Conservation (phyloP, 2,329 filamentous ascomycete species). For the Nectriaceae sp. region DNA sequence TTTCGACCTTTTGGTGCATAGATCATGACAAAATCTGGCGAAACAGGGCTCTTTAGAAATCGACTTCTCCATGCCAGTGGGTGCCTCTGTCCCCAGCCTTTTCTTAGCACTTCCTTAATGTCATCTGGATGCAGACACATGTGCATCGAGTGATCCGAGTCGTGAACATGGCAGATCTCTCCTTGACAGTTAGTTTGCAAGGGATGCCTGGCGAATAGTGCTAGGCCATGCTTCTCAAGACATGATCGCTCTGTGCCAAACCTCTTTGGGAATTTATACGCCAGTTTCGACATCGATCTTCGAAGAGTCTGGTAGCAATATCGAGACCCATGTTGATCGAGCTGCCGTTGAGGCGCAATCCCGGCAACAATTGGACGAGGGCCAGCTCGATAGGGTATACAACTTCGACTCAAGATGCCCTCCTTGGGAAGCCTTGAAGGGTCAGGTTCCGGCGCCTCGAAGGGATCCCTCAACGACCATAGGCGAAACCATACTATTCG, state of each 20-base stretch:
- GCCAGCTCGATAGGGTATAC: slow-evolving; percentile 63
- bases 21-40: slow-evolving; percentile 75
- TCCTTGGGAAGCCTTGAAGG: slow-evolving; percentile 50
- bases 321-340: slow-evolving; percentile 62
- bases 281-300: slow-evolving; percentile 53
- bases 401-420: slow-evolving; percentile 57
- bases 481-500: slow-evolving; percentile 72
- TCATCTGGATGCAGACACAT: slow-evolving; percentile 80
- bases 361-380: slow-evolving; percentile 69
- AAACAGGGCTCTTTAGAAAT: slow-evolving; percentile 65
- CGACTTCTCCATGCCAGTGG: slow-evolving; percentile 67
- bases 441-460: slow-evolving; percentile 57
- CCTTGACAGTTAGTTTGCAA: slow-evolving; percentile 72
- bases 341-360: slow-evolving; percentile 80
- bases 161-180: slow-evolving; percentile 82
- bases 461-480: slow-evolving; percentile 72
- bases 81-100: slow-evolving; percentile 77
- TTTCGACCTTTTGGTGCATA: slow-evolving; percentile 70
- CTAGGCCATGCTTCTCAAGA: slow-evolving; percentile 80
- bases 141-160: slow-evolving; percentile 75
- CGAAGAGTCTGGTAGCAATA: slow-evolving; percentile 58
- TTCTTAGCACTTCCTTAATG: slow-evolving; percentile 68
- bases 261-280: slow-evolving; percentile 42
- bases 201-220: slow-evolving; percentile 68
- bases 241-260: slow-evolving; percentile 69